Base-by-base conservation (phyloP, 305 asterid genomes). In the Fraxinus baroniana region DNA sequence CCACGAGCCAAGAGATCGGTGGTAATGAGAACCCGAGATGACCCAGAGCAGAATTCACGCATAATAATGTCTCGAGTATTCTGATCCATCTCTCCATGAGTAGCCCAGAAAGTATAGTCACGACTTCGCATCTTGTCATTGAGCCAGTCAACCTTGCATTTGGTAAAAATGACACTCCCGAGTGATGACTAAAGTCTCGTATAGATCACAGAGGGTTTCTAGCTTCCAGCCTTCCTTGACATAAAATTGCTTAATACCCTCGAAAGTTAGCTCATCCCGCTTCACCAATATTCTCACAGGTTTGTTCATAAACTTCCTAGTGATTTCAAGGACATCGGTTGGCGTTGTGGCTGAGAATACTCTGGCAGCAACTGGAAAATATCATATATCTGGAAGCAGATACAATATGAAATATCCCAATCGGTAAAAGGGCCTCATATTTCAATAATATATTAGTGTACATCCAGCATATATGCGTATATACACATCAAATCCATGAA, bases 81-180 rank as follows among this genome's bases (percentile, higher is more conserved):
- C 72, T 86, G 89, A 83, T 86, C 86, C 86, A 83, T 86, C 66
- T 86, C 88, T 1, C 88, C 88, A n/a, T 86, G 88, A 3, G 89
- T 84, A 77, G 89, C 87, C 0, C 87, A 86, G 32, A 86, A 84
- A 0, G 87, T 84, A 83, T 86, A 87, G 81, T 86, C 89, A 1
- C 87, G 85, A 71, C 86, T 9, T 3, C 89, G 30, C 89, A 84
- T 86, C 28, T 84, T 86, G 85, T 86, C 89, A 6, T 87, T 86
- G 6, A 86, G 80, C 87, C 89, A 86, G 82, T 86, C 89, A 1
- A 86, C 89, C 82, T 86, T 86, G 13, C 89, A 68, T 6, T 83
- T 28, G 55, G 89, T 86, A 87, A 86, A 86, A 77, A 86, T 86
- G 81, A 86, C 89, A 24, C 89, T 86, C 76, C 76, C 84, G 89